A percentile compares a stretch with the other conserved stretches of the same genome.
Conservation (phyloP, 73 alveolate species). For the Blepharisma japonicum region DNA sequence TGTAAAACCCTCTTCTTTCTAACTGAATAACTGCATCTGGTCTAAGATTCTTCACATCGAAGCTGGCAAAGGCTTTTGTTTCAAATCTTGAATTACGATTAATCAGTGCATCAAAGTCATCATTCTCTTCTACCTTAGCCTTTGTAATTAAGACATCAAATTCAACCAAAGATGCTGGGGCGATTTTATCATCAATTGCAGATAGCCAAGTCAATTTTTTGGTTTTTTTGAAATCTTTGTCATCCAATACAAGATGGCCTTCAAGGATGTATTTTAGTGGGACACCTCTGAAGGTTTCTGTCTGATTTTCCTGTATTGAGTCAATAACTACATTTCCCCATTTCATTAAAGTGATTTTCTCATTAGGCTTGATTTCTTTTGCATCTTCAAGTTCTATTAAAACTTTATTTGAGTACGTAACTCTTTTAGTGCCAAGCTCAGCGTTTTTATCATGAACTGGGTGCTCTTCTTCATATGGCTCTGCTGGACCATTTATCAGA, state of each 20-base stretch:
- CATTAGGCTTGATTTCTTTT: constrained; percentile 53
- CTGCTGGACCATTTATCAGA: constrained; percentile 50
- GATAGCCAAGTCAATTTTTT: constrained; percentile 86
- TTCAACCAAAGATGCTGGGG: constrained; percentile 79
- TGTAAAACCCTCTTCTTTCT: constrained; percentile 96
- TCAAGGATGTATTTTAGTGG: constrained; percentile 39
- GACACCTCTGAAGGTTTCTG: constrained; percentile 38
- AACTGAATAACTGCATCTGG: constrained; percentile 75
- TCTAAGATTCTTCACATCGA: constrained; percentile 55
- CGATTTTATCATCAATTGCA: constrained; percentile 40
- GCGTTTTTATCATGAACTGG: constrained; percentile 54
- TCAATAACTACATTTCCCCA: constrained; percentile 72
- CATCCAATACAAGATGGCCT: constrained; percentile 63
- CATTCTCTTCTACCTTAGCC: constrained; percentile 84
- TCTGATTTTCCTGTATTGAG: constrained; percentile 38
- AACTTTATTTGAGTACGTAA: constrained; percentile 47
- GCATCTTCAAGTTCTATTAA: constrained; percentile 77
- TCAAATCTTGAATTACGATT: constrained; percentile 76
- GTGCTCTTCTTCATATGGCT: constrained; percentile 32
- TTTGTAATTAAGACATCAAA: constrained; percentile 85
- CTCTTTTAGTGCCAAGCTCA: constrained; percentile 57
- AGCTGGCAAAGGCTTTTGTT: constrained; percentile 83
- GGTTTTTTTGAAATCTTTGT: constrained; percentile 86
- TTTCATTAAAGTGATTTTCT: constrained; percentile 70
- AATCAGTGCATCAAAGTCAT: constrained; percentile 66